These are phyloP conservation scores for Talaromyces borbonicus DNA, from an alignment of 495 filamentous ascomycete genomes.

Conservation along the genomic window DNA sequence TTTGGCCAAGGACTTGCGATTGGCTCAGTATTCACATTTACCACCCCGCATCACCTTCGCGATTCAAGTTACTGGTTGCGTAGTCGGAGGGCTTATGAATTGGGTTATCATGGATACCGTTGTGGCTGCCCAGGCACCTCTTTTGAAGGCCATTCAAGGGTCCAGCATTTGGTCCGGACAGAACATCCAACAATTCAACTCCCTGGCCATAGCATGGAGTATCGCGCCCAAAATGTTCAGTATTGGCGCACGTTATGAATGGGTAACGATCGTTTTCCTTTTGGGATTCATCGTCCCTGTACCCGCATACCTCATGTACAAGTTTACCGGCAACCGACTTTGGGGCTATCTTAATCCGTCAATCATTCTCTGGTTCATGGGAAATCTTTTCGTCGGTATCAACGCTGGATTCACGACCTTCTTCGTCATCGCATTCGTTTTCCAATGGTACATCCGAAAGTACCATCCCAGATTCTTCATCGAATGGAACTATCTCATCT, in stretches of 20 bases:
- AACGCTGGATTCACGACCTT: slow-evolving; percentile 20
- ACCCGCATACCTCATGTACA: slow-evolving; percentile 23
- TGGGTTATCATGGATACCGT: slow-evolving; percentile 31
- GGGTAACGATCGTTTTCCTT: slow-evolving; percentile 26
- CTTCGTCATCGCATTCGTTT: slow-evolving; percentile 29
- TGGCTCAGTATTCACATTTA: slow-evolving; percentile 27
- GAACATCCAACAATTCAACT: slow-evolving; percentile 22
- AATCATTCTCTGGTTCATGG: slow-evolving; percentile 28
- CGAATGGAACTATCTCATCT: slow-evolving; percentile 44
- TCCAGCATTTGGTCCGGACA: slow-evolving; percentile 31
- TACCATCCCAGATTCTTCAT: slow-evolving; percentile 35
- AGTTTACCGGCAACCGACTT: slow-evolving; percentile 5
- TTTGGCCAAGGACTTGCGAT: slow-evolving; percentile 27
- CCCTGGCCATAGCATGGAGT: slow-evolving; percentile 25
- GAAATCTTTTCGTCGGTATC: slow-evolving; percentile 27
- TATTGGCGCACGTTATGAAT: slow-evolving; percentile 23
- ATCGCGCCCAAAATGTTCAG: slow-evolving; percentile 23
- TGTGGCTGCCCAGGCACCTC: slow-evolving; percentile 19
- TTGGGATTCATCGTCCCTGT: slow-evolving; percentile 28
- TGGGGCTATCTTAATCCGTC: slow-evolving; percentile 22
- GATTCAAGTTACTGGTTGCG: slow-evolving; percentile 22
- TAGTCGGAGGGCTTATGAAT: slow-evolving; percentile 30
- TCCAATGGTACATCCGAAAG: slow-evolving; percentile 36
- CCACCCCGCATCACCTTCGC: slow-evolving; percentile 25
- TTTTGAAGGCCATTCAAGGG: slow-evolving; percentile 25